These are phyloP conservation scores for Fraxinus platypoda DNA, from an alignment of 305 asterid species.

Conservation along the genomic window DNA sequence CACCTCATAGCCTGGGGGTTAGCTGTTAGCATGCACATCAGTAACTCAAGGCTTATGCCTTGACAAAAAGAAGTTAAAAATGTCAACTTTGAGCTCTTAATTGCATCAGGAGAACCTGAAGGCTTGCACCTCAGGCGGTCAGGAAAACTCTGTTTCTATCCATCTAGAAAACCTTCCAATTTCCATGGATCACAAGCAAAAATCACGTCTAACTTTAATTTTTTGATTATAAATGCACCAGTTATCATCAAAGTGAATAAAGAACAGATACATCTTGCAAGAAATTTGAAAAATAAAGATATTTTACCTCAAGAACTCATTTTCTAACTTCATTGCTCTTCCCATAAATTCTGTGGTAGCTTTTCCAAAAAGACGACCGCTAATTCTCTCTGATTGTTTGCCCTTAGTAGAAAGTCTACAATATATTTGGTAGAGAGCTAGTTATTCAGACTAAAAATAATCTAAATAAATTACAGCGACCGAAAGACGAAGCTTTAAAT, in stretches of 20 bases:
- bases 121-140: not conserved
- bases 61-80: not conserved
- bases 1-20: not conserved
- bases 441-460: constrained; percentile 7
- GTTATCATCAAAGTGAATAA: not conserved
- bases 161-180: not conserved
- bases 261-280: not conserved
- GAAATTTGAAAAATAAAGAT: constrained; percentile 6
- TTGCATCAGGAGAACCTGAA: not conserved
- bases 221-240: not conserved
- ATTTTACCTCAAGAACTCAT: constrained; percentile 60
- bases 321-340: constrained; percentile 59
- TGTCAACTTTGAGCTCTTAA: not conserved
- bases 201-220: not conserved
- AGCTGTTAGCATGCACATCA: not conserved
- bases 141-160: not conserved
- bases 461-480: constrained; percentile 5
- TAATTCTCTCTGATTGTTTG: constrained; percentile 34
- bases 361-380: constrained; percentile 33
- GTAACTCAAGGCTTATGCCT: not conserved
- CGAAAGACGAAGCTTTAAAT: constrained; percentile 7
- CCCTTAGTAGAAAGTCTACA: constrained; percentile 41
- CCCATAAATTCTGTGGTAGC: constrained; percentile 37
- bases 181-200: not conserved
- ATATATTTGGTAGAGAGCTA: constrained; percentile 9